A percentile compares a stretch with the other conserved stretches of the same genome.
Conservation (phyloP, 257 asterid genomes). For the Pogostemon cablin region DNA sequence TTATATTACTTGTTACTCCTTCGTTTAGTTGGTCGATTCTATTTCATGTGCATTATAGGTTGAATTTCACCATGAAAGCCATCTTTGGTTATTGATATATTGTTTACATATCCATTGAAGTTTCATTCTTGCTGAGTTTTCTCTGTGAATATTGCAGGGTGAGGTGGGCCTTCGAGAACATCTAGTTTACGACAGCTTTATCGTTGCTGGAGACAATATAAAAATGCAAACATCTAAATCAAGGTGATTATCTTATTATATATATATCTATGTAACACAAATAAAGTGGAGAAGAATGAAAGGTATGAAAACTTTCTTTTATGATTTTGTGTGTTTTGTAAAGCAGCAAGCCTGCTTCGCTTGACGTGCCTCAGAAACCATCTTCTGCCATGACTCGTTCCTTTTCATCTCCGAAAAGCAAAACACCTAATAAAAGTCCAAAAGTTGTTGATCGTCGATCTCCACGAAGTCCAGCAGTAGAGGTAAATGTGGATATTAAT, state of each 20-base stretch:
- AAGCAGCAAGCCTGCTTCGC: slow-evolving; percentile 61
- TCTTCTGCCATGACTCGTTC: slow-evolving; percentile 55
- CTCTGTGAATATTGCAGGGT: slow-evolving; percentile 55
- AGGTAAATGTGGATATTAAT: slow-evolving; percentile 46
- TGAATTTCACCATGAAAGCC: slow-evolving; percentile 31
- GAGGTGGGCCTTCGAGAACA: slow-evolving; percentile 55
- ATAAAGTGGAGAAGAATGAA: neutral
- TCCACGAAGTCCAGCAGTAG: slow-evolving; percentile 65
- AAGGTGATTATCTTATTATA: slow-evolving; percentile 47
- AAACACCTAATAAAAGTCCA: slow-evolving; percentile 66
- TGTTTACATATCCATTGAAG: slow-evolving; percentile 34
- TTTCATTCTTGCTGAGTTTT: slow-evolving; percentile 39
- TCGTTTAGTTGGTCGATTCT: slow-evolving; percentile 35
- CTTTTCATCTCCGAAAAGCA: slow-evolving; percentile 56
- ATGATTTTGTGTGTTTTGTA: slow-evolving; percentile 24
- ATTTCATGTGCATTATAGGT: slow-evolving; percentile 43
- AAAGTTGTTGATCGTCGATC: slow-evolving; percentile 64
- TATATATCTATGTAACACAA: no score
- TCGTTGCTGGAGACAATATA: slow-evolving; percentile 31
- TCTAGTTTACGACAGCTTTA: slow-evolving; percentile 36
- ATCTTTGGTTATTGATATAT: slow-evolving; percentile 22
- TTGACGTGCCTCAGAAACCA: slow-evolving; percentile 59
- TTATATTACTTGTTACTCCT: slow-evolving; percentile 48
- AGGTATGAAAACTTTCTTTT: neutral
- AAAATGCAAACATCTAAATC: slow-evolving; percentile 85